These are phyloP conservation scores for Sisymbrium irio DNA, from an alignment of 345 rosid genomes.

Conservation along the genomic window DNA sequence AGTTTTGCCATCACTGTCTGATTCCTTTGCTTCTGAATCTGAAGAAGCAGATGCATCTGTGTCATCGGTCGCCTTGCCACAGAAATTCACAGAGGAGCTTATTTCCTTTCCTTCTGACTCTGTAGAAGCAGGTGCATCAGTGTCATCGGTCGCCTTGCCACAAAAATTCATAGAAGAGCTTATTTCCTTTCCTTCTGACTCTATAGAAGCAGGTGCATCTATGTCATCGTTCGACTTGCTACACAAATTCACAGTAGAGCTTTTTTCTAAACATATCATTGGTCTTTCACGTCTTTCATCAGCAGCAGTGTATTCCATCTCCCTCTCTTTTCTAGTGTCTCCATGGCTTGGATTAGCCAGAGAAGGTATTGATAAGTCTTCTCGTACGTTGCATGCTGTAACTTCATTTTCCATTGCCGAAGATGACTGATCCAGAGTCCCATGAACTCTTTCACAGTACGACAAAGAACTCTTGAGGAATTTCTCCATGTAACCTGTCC, in stretches of 20 bases:
- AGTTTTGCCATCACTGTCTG: constrained; percentile 6
- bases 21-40: constrained; percentile 5
- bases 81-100: constrained; percentile 7
- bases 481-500: constrained; percentile 79
- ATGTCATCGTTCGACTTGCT: background rate
- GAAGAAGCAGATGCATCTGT: background rate
- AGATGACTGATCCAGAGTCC: constrained; percentile 13
- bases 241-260: constrained; percentile 2
- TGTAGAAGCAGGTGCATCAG: background rate
- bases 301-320: constrained; percentile 6
- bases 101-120: constrained; percentile 11
- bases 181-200: constrained; percentile 6
- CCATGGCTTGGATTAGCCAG: constrained; percentile 1
- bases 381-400: constrained; percentile 2
- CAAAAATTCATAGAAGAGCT: background rate
- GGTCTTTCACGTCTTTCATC: background rate
- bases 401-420: constrained; percentile 5
- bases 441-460: constrained; percentile 9
- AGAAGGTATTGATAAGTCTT: constrained; percentile 13
- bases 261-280: constrained; percentile 3
- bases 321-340: constrained; percentile 12
- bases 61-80: background rate
- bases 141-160: background rate
- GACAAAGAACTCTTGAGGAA: constrained; percentile 43
- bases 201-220: constrained; percentile 2